Conservation (phyloP, 75 land plant species). For the Selaginella moellendorffii region DNA sequence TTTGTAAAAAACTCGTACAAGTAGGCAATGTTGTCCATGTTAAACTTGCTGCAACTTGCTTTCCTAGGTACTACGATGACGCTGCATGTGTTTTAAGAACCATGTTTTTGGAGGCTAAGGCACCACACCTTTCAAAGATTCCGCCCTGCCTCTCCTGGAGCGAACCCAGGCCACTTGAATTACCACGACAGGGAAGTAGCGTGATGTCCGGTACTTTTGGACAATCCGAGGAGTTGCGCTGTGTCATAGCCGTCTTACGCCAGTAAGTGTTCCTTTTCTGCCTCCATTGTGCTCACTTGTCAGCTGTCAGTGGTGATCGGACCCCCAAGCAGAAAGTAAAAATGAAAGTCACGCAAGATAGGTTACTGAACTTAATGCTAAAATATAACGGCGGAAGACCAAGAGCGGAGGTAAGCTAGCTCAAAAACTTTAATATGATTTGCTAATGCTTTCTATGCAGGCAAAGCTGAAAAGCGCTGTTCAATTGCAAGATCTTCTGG, state of each 20-base stretch:
- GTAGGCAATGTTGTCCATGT: constrained; percentile 24
- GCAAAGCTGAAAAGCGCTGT: constrained; percentile 98
- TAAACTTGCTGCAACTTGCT: background rate
- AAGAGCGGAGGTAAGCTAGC: constrained; percentile 56
- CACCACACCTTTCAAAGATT: constrained; percentile 79
- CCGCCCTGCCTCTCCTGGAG: constrained; percentile 89
- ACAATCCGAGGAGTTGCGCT: constrained; percentile 90
- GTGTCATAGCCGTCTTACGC: constrained; percentile 88
- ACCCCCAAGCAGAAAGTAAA: constrained; percentile 99
- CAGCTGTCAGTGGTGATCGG: constrained; percentile 81
- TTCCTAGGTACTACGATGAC: constrained; percentile 87
- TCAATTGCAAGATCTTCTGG: constrained; percentile 93
- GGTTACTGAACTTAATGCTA: constrained; percentile 75
- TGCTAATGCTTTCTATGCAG: constrained; percentile 23
- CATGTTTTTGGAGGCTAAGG: constrained; percentile 93
- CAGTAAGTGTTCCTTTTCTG: constrained; percentile 47
- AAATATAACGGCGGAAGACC: constrained; percentile 96
- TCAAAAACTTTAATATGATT: background rate
- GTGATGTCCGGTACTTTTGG: constrained; percentile 84
- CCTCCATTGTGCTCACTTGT: background rate
- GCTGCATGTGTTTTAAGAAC: constrained; percentile 95
- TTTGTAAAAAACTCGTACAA: constrained; percentile 98
- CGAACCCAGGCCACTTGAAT: constrained; percentile 40
- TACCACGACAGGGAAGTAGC: constrained; percentile 90
- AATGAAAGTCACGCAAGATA: constrained; percentile 94